Evolutionary conservation across 371 early-diverging fungal genomes (phyloP).

Genomic region (Mortierella sp.): DNA sequence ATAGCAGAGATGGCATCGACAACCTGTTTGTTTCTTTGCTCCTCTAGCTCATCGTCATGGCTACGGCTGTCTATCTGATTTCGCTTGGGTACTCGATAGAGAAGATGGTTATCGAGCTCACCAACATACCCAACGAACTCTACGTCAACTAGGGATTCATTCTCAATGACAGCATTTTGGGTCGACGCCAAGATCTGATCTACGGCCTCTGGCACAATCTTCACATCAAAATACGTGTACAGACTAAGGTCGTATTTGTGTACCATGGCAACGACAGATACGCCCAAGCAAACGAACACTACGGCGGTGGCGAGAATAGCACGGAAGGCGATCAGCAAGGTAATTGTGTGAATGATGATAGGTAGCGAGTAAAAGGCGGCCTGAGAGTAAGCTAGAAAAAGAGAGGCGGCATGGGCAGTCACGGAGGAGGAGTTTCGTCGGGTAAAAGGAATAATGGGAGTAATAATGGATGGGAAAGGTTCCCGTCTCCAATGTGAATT

Average conservation of each 20-base stretch:
- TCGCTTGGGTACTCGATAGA: slow-evolving; percentile 39
- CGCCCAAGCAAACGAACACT: slow-evolving; percentile 2
- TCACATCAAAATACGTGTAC: slow-evolving; percentile 52
- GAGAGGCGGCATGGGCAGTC: neutral
- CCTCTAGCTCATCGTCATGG: slow-evolving; percentile 19
- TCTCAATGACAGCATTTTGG: slow-evolving; percentile 14
- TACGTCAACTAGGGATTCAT: slow-evolving; percentile 33
- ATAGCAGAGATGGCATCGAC: slow-evolving; percentile 41
- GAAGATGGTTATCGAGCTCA: slow-evolving; percentile 44
- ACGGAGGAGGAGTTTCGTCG: neutral
- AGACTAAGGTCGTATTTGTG: slow-evolving; percentile 27
- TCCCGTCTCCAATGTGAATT: no score
- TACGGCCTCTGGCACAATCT: slow-evolving; percentile 32
- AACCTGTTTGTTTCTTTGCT: slow-evolving; percentile 32
- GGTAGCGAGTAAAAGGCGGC: neutral
- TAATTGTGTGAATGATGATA: slow-evolving; percentile 1
- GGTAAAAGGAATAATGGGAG: no score
- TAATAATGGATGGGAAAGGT: no score
- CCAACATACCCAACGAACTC: slow-evolving; percentile 51
- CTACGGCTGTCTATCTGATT: neutral
- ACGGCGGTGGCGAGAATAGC: neutral
- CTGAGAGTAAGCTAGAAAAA: neutral
- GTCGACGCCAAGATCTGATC: slow-evolving; percentile 39
- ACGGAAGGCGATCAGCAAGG: neutral
- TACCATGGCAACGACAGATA: slow-evolving; percentile 21